phyloP scores from a whole-genome alignment of 805 yeast genomes.

The Blastobotrys chiropterorum region DNA sequence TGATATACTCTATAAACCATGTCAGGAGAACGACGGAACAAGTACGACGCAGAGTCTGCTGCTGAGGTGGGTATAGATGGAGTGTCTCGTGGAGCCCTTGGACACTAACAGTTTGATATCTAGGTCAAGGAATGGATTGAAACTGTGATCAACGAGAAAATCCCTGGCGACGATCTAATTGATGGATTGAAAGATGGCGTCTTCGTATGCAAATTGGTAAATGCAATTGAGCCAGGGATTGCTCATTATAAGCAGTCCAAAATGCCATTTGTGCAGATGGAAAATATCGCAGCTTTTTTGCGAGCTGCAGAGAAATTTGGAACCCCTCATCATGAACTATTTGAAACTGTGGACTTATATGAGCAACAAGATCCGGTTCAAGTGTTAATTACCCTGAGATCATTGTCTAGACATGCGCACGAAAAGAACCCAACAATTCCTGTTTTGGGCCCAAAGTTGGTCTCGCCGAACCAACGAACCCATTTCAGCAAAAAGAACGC shows the following conservation, averaged over 20 bases:
- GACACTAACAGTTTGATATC: background rate
- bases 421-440: slow-evolving; percentile 45
- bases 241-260: slow-evolving; percentile 51
- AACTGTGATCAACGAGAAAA: slow-evolving; percentile 31
- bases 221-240: slow-evolving; percentile 33
- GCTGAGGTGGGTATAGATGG: slow-evolving; percentile 12
- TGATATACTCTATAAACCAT: background rate
- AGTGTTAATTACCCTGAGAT: slow-evolving; percentile 65
- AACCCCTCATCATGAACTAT: slow-evolving; percentile 73
- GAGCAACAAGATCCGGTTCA: slow-evolving; percentile 74
- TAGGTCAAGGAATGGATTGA: slow-evolving; percentile 47
- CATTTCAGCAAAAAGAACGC: slow-evolving; percentile 46
- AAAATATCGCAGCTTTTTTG: slow-evolving; percentile 69
- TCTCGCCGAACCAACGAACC: slow-evolving; percentile 30
- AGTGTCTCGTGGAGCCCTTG: background rate
- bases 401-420: slow-evolving; percentile 66
- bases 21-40: slow-evolving; percentile 11
- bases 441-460: slow-evolving; percentile 53
- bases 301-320: slow-evolving; percentile 52
- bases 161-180: slow-evolving; percentile 41
- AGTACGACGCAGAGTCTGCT: slow-evolving; percentile 16
- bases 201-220: slow-evolving; percentile 42
- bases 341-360: slow-evolving; percentile 70
- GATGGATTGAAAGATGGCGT: slow-evolving; percentile 58
- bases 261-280: slow-evolving; percentile 78